phyloP scores from a whole-genome alignment of 2,329 filamentous ascomycete species.

The Phaeoacremonium minimum region DNA sequence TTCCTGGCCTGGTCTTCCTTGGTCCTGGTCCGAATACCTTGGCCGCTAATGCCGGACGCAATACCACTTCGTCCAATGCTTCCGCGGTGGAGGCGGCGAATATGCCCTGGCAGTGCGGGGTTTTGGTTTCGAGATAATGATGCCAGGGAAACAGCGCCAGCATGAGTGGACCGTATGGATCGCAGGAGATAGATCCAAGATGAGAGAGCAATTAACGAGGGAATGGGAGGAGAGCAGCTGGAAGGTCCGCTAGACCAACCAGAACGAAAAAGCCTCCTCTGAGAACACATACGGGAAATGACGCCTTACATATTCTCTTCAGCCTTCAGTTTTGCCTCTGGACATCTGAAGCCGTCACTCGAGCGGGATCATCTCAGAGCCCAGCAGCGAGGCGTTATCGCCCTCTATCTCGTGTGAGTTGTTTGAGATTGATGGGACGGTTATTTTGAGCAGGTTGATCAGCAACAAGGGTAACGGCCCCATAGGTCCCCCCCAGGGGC shows the following conservation, averaged over 20 bases:
- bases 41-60: too few species aligned
- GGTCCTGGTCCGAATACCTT: too few species aligned
- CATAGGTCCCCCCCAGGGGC: constrained; percentile 1
- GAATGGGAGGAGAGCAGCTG: constrained; percentile 11
- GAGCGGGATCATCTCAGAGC: constrained; percentile 12
- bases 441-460: constrained; percentile 40
- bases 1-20: background rate
- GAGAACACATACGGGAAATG: constrained; percentile 13
- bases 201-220: too few species aligned
- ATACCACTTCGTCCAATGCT: background rate
- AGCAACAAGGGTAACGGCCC: constrained; percentile 25
- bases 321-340: background rate
- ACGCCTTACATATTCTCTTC: constrained; percentile 15
- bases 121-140: background rate
- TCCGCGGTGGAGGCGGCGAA: too few species aligned
- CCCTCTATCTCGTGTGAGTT: background rate
- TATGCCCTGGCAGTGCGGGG: too few species aligned
- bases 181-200: background rate
- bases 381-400: too few species aligned
- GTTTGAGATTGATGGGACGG: constrained; percentile 52
- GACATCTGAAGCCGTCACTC: constrained; percentile 6
- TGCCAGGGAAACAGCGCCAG: too few species aligned
- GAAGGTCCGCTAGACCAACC: constrained; percentile 11
- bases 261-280: constrained; percentile 5
- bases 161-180: background rate